Conservation (phyloP, 2,329 filamentous ascomycete genomes). For the Verticillium nonalfalfae region DNA sequence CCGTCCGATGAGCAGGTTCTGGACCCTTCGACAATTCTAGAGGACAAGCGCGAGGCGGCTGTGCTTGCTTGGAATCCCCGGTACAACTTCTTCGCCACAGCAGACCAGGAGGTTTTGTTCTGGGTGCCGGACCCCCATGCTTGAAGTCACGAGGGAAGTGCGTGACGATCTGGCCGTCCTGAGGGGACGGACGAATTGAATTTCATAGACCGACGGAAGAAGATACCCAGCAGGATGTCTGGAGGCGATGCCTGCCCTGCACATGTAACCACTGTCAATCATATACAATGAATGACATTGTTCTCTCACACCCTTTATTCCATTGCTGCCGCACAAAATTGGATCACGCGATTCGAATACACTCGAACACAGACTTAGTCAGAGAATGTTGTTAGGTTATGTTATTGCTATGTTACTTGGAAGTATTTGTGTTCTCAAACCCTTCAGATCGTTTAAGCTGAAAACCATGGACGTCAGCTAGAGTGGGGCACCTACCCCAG, state of each 20-base stretch:
- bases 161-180: neutral
- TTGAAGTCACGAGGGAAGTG: constrained; percentile 18
- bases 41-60: constrained; percentile 62
- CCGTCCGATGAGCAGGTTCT: constrained; percentile 51
- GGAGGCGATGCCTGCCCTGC: neutral
- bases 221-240: neutral
- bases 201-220: neutral
- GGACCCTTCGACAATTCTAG: constrained; percentile 56
- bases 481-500: neutral
- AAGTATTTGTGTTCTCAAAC: no score
- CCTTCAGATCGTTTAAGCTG: no score
- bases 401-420: no score
- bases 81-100: constrained; percentile 86
- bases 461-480: neutral
- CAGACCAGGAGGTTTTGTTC: constrained; percentile 76
- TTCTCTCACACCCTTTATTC: no score
- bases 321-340: no score
- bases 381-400: no score
- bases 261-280: neutral
- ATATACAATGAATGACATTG: neutral
- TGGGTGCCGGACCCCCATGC: constrained; percentile 66
- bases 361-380: no score
- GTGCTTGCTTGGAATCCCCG: constrained; percentile 85
- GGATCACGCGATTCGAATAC: no score
- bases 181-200: neutral